Evolutionary conservation across 495 filamentous ascomycete species (phyloP).

Genomic region (Pyronema domesticum): DNA sequence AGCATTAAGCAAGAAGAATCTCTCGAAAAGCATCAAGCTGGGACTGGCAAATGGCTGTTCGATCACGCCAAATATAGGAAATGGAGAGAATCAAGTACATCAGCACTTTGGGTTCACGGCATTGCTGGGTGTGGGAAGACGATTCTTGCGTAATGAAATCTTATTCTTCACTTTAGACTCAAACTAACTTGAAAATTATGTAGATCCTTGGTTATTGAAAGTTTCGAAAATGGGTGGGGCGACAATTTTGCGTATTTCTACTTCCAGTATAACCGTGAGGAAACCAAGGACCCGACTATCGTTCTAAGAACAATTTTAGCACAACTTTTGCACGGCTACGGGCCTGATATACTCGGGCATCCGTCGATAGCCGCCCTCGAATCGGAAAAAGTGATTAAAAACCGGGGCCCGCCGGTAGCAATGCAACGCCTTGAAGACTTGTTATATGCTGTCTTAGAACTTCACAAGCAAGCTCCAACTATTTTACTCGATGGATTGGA

Average conservation of each 20-base stretch:
- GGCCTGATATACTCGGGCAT: no score
- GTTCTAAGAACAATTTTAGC: background rate
- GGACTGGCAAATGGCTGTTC: background rate
- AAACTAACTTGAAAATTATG: no score
- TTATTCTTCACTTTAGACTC: no score
- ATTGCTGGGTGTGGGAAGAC: slow-evolving; percentile 1
- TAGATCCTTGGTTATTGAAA: background rate
- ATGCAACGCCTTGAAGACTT: background rate
- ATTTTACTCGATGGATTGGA: background rate
- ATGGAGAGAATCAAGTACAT: background rate
- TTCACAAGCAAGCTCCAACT: background rate
- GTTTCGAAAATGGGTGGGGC: background rate
- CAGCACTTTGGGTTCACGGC: background rate
- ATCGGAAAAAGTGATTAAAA: background rate
- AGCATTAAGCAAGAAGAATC: background rate
- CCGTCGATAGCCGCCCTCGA: background rate
- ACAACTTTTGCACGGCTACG: background rate
- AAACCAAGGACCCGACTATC: background rate
- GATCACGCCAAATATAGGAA: background rate
- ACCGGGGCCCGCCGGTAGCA: background rate
- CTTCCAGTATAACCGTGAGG: background rate
- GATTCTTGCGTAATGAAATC: background rate
- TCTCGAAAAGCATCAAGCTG: background rate
- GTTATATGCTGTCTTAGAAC: background rate
- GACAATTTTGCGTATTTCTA: background rate